Base-by-base conservation (phyloP, 768 basidiomycete species). In the Ramaria sp. region DNA sequence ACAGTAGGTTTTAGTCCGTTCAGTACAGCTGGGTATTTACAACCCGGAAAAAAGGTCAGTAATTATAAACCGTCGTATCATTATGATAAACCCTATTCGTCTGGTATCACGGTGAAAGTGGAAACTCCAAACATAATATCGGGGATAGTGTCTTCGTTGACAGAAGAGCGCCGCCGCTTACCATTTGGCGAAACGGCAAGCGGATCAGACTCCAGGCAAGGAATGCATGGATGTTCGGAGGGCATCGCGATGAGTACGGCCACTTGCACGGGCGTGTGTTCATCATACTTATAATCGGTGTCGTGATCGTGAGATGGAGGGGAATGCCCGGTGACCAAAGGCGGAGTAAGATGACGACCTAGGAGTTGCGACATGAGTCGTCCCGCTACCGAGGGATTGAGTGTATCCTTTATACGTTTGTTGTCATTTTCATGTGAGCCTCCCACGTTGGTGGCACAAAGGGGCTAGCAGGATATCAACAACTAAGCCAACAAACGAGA, bases 181-280 rank as follows among this genome's bases (percentile, higher is more conserved):
- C 55, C 47, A 37, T 49, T 49, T 19, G 47, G 12, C 1, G n/a
- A 22, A 9, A 4, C 24, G 17, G 13, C 17, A 17, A 20, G 27
- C 19, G 22, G 19, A 17, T 13, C 24, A 38, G 27, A 17, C n/a
- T 55, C 42, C 4, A 22, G 31, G 15, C 11, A 37, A 31, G 55
- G 55, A 10, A 57, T 57, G 15, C 15, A 10, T 3, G 47, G 37
- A n/a, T 34, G 30, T 38, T 48, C 46, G 9, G 55, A 49, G 13
- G 55, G 55, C 55, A 57, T 57, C 45, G 55, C 45, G 38, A 57
- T 57, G n/a, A 57, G 37, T 13, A 57, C 47, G 12, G 55, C 55
- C 11, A 57, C 55, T 39, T 57, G 55, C n/a, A 57, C 11, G 19
- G 55, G 17, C 20, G 24, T 19, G 15, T 20, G 30, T n/a, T 54